phyloP scores from a whole-genome alignment of 2,329 filamentous ascomycete species.

The Emergomyces pasteurianus region DNA sequence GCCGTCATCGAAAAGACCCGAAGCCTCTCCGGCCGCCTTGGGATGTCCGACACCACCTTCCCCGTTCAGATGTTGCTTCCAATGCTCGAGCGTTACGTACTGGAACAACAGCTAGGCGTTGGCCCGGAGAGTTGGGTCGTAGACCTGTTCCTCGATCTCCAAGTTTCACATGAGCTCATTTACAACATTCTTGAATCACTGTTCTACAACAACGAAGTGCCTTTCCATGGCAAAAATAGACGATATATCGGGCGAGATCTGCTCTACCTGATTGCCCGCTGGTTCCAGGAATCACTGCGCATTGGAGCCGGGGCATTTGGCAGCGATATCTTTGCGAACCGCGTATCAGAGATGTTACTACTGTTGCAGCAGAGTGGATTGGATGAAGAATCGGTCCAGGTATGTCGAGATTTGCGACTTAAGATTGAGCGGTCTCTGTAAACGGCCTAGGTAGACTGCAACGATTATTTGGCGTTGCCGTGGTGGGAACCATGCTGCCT shows the following conservation, averaged over 20 bases:
- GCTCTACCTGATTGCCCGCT: slow-evolving; percentile 48
- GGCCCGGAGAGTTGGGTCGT: slow-evolving; percentile 47
- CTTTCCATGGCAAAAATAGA: slow-evolving; percentile 48
- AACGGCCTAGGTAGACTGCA: not conserved
- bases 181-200: slow-evolving; percentile 52
- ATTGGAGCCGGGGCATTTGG: slow-evolving; percentile 47
- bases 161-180: slow-evolving; percentile 49
- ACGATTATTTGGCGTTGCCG: not conserved
- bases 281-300: slow-evolving; percentile 47
- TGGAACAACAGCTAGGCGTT: slow-evolving; percentile 37
- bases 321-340: slow-evolving; percentile 44
- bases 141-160: slow-evolving; percentile 53
- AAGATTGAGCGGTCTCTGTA: slow-evolving; percentile 21
- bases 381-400: slow-evolving; percentile 26
- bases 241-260: slow-evolving; percentile 49
- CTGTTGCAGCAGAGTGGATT: slow-evolving; percentile 34
- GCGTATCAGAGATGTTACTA: slow-evolving; percentile 34
- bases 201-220: slow-evolving; percentile 55
- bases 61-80: slow-evolving; percentile 43
- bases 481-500: not conserved
- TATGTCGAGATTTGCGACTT: slow-evolving; percentile 29
- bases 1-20: slow-evolving; percentile 43
- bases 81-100: slow-evolving; percentile 43
- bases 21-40: slow-evolving; percentile 43
- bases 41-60: slow-evolving; percentile 45